Evolutionary conservation across 768 basidiomycete genomes (phyloP).

Genomic region (Inosperma sp.): DNA sequence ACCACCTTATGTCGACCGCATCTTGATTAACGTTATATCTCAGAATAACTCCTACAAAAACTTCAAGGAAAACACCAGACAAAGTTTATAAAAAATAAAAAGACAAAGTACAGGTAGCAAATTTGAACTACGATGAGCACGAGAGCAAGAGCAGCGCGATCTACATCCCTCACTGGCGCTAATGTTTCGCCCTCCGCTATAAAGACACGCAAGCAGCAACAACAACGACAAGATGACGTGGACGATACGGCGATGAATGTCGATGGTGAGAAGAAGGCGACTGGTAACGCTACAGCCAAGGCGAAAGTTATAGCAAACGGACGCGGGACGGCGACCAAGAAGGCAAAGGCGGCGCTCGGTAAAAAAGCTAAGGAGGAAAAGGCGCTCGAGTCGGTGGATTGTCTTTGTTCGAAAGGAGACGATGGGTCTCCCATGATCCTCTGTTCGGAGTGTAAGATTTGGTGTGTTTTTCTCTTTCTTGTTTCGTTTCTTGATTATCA

Average conservation of each 20-base stretch:
- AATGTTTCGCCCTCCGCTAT: background rate
- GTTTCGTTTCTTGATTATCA: constrained; percentile 6
- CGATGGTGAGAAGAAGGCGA: background rate
- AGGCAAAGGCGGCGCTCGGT: constrained; percentile 16
- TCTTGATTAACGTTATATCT: too few species aligned
- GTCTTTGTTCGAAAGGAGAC: constrained; percentile 64
- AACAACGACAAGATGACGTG: background rate
- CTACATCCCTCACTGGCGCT: background rate
- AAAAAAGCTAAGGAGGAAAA: constrained; percentile 18
- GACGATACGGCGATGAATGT: constrained; percentile 1
- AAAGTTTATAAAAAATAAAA: background rate
- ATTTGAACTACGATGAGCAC: constrained; percentile 9
- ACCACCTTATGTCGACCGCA: background rate
- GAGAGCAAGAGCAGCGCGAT: constrained; percentile 10
- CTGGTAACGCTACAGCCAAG: background rate
- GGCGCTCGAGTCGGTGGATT: constrained; percentile 36
- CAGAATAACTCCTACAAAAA: too few species aligned
- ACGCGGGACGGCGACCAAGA: constrained; percentile 1
- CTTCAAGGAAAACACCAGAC: background rate
- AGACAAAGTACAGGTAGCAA: background rate
- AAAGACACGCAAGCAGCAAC: background rate
- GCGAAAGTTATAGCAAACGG: background rate
- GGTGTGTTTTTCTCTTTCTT: constrained; percentile 41
- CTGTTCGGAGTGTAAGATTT: constrained; percentile 67
- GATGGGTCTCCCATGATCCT: constrained; percentile 80